A percentile compares a stretch with the other conserved stretches of the same genome.
phyloP scores from a whole-genome alignment of 2,329 filamentous ascomycete species.

The Monilinia vaccinii-corymbosi region DNA sequence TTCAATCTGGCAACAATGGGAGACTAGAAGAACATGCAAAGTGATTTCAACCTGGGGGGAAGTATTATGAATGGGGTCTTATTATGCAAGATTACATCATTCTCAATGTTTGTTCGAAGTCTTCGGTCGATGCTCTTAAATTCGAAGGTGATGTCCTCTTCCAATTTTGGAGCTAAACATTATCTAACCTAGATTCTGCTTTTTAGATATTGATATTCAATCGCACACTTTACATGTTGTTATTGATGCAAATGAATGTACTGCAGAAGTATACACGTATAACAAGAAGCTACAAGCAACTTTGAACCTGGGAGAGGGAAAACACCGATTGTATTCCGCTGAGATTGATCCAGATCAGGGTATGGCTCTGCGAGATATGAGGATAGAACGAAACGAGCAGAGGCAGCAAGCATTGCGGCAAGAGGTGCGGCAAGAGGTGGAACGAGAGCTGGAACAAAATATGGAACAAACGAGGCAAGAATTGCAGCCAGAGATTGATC shows the following conservation, averaged over 20 bases:
- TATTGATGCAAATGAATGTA: not conserved
- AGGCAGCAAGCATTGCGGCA: not conserved
- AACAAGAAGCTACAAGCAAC: not conserved
- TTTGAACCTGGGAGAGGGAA: not conserved
- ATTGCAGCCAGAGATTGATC: no score
- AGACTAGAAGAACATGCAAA: not conserved
- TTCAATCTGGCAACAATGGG: not conserved
- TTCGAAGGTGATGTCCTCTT: not conserved
- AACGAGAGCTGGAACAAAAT: no score
- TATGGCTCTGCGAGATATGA: not conserved
- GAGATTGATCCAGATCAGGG: not conserved
- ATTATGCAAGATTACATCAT: not conserved
- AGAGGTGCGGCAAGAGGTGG: not conserved
- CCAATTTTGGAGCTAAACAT: not conserved
- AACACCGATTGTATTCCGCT: not conserved
- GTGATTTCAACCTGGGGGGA: not conserved
- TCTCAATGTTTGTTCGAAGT: not conserved
- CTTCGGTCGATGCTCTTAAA: not conserved
- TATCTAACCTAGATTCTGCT: not conserved
- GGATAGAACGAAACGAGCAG: not conserved
- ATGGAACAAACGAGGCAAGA: no score
- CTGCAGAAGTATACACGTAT: not conserved
- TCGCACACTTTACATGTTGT: not conserved
- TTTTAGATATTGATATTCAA: not conserved
- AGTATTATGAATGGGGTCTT: not conserved